Percentiles rank a stretch among this genome's conserved stretches.
These are phyloP conservation scores for Fusarium fracticaudum DNA, from an alignment of 2,329 filamentous ascomycete species.

Conservation along the genomic window DNA sequence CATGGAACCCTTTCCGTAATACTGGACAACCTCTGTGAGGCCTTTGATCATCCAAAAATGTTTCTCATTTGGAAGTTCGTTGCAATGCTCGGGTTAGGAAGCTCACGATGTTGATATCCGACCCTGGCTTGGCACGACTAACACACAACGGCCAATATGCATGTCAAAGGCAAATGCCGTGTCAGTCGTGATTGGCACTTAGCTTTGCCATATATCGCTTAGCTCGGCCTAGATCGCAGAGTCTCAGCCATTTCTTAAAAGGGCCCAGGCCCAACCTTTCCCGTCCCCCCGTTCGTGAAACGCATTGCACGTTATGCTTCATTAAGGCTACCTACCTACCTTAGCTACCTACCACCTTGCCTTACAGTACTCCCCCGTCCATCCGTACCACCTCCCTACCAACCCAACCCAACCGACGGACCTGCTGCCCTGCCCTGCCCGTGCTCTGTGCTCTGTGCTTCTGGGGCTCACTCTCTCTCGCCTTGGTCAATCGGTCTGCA, in stretches of 20 bases:
- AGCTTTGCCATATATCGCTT: slow-evolving; percentile 17
- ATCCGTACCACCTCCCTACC: neutral
- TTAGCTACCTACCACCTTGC: neutral
- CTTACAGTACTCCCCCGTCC: neutral
- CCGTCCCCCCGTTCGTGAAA: slow-evolving; percentile 32
- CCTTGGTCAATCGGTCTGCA: slow-evolving; percentile 12
- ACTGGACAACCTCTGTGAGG: slow-evolving; percentile 4
- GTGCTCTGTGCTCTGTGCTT: neutral
- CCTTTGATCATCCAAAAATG: neutral
- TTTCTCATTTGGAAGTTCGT: neutral
- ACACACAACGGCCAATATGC: slow-evolving; percentile 19
- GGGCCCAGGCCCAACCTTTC: slow-evolving; percentile 33
- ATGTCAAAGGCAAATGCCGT: slow-evolving; percentile 29
- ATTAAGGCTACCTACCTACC: slow-evolving; percentile 15
- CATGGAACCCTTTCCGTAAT: slow-evolving; percentile 31
- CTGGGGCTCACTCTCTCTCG: neutral
- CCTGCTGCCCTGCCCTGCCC: neutral
- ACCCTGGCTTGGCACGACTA: slow-evolving; percentile 19
- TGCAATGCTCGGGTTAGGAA: neutral
- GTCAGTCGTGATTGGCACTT: slow-evolving; percentile 14
- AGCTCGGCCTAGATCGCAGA: slow-evolving; percentile 1
- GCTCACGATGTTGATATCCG: slow-evolving; percentile 10
- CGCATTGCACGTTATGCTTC: slow-evolving; percentile 27
- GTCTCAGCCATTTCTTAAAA: slow-evolving; percentile 30
- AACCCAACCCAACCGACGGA: too few relatives aligned